Base-by-base conservation (phyloP, 2,329 filamentous ascomycete species). In the Neurospora crassa region DNA sequence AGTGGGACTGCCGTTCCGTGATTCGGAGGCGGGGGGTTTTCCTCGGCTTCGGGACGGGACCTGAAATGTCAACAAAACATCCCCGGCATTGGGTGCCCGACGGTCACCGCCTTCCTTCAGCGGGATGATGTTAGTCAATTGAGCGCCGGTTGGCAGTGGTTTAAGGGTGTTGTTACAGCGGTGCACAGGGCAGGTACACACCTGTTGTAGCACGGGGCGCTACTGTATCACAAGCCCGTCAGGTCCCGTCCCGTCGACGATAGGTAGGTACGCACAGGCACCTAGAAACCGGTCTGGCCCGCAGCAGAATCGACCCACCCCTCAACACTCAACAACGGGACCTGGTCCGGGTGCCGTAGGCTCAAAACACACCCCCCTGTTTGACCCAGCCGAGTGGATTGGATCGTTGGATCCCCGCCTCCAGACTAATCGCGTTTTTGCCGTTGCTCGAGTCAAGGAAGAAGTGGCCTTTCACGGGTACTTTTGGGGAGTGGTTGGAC, bases 251-350 rank as follows among this genome's bases (percentile, higher is more conserved):
- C 14, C 47, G 53, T 63, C 1, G 3, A 34, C 53, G 53, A 24
- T 14, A n/a, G n/a, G n/a, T n/a, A n/a, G n/a, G n/a, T n/a, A 34
- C 53, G 53, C 63, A 37, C 68, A 73, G 69, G 71, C 72, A 70
- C 72, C 24, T 29, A 29, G 29, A 29, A 29, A 29, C 29, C 72
- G 73, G 72, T 67, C 69, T 45, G 69, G 43, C 43, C 68, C 68
- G 73, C 68, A 71, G 69, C 45, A 72, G 73, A 75, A 74, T 74
- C 73, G 74, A 69, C 71, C 75, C 70, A 76, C 71, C 34, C 20
- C 29, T 59, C 16, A 47, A 70, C 68, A 63, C 24, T 63, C 53
- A 63, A 63, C 53, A 63, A 59, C 47, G 47, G 47, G 47, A 59
- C 47, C 47, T 59, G 47, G 47, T 59, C 47, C 47, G 47, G 53